Evolutionary conservation across 306 rosid genomes (phyloP).

Genomic region (Prunus padus): DNA sequence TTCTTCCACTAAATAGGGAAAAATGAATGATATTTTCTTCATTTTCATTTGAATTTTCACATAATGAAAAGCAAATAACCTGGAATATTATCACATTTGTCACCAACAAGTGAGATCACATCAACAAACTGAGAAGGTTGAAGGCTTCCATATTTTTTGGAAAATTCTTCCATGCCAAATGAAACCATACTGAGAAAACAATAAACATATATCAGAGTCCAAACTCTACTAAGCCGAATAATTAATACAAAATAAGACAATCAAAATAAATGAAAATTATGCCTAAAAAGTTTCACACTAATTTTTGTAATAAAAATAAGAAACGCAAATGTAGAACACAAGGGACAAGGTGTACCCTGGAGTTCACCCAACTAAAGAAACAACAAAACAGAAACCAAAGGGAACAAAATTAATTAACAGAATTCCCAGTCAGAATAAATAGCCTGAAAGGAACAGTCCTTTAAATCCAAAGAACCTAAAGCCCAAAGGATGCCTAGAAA

Average conservation of each 20-base stretch:
- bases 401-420: too few species aligned
- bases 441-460: too few species aligned
- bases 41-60: neutral
- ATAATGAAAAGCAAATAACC: constrained; percentile 45
- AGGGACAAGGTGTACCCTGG: neutral
- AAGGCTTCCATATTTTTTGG: constrained; percentile 61
- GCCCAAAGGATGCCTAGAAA: too few species aligned
- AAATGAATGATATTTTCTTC: neutral
- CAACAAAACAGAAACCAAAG: neutral
- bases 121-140: constrained; percentile 94
- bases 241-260: neutral
- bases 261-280: neutral
- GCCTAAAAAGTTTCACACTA: neutral
- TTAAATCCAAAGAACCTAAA: too few species aligned
- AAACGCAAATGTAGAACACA: neutral
- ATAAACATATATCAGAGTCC: constrained; percentile 16
- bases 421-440: too few species aligned
- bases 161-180: constrained; percentile 91
- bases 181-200: constrained; percentile 74
- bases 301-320: too few species aligned
- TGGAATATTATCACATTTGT: constrained; percentile 91
- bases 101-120: constrained; percentile 81
- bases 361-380: neutral
- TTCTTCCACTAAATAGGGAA: neutral
- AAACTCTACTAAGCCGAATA: constrained; percentile 12